Evolutionary conservation across 257 asterid species (phyloP).

Genomic region (Rehmannia glutinosa): DNA sequence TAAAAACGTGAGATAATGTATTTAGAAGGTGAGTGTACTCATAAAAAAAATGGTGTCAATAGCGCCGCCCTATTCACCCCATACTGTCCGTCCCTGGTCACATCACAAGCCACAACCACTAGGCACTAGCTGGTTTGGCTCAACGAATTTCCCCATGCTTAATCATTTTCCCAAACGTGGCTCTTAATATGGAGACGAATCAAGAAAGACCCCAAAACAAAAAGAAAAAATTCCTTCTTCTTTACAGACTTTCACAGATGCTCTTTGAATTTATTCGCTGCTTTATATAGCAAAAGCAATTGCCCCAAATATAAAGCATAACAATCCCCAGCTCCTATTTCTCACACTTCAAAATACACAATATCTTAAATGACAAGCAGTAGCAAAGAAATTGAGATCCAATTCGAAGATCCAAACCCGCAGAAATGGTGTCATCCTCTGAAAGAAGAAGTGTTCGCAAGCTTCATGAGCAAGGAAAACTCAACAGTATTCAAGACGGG

Average conservation of each 20-base stretch:
- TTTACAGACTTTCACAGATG: constrained; percentile 33
- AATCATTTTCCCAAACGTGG: too few species aligned
- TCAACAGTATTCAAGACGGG: constrained; percentile 33
- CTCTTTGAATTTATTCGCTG: constrained; percentile 43
- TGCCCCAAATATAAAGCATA: constrained; percentile 14
- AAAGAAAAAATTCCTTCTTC: constrained; percentile 31
- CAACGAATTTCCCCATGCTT: too few species aligned
- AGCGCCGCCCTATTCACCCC: too few species aligned
- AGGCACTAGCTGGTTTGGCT: too few species aligned
- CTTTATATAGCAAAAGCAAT: neutral
- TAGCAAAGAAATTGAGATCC: constrained; percentile 41
- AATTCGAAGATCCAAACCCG: constrained; percentile 44
- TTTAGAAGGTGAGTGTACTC: too few species aligned
- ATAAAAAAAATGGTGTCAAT: too few species aligned
- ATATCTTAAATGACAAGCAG: constrained; percentile 35
- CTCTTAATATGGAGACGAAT: neutral
- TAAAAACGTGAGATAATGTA: too few species aligned
- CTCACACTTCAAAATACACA: neutral
- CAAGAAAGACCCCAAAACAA: neutral
- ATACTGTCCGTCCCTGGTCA: too few species aligned
- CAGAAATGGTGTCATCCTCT: constrained; percentile 69
- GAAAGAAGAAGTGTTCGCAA: constrained; percentile 52
- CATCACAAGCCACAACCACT: too few species aligned
- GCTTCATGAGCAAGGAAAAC: constrained; percentile 38
- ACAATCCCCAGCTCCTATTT: neutral